Base-by-base conservation (phyloP, 352 stramenopile genomes). In the Globisporangium paddicum region DNA sequence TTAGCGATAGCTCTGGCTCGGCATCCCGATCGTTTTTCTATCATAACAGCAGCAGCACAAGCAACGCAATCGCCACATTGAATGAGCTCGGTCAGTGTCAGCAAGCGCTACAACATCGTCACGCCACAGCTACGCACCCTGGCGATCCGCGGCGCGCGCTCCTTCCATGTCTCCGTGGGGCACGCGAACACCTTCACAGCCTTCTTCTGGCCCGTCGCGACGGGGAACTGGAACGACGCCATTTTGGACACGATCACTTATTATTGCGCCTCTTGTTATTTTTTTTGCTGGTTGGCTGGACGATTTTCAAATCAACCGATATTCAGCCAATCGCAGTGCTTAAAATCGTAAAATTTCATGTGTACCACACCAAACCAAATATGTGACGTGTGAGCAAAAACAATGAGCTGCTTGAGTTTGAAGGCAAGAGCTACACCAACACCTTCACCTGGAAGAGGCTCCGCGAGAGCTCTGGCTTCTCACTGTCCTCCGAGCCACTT, bases 171-270 rank as follows among this genome's bases (percentile, higher is more conserved):
- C 69, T 89, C 80, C 10, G 75, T 63, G 14, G 82, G 82, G 57
- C 84, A 92, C 63, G 84, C 74, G 41, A 91, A 91, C 28, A 92
- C 80, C 48, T 92, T 66, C 56, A 94, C 80, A 51, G 65, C 49
- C 68, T 87, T 89, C 75, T 88, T 89, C 68, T 89, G 83, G 66
- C 78, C 77, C 48, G 68, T 86, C 26, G 82, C 74, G 50, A 91
- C 81, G 35, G 82, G 82, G 62, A 91, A 91, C 64, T 82, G 74
- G 57, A 86, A 82, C 73, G 73, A 57, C 74, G 78, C 77, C 51
- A 64, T 64, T 6, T 32, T 6, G 28, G n/a, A 32, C 25, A 2
- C 5, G 35, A 47, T 42, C 40, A 35, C 37, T 26, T 11, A 1
- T 23, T 38, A 13, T 18, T 41, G 37, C 35, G 54, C 23, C 19